Evolutionary conservation across 805 yeast genomes (phyloP), one percentile per base, ranked within the genome.

Genomic region (Wickerhamomyces bisporus): DNA sequence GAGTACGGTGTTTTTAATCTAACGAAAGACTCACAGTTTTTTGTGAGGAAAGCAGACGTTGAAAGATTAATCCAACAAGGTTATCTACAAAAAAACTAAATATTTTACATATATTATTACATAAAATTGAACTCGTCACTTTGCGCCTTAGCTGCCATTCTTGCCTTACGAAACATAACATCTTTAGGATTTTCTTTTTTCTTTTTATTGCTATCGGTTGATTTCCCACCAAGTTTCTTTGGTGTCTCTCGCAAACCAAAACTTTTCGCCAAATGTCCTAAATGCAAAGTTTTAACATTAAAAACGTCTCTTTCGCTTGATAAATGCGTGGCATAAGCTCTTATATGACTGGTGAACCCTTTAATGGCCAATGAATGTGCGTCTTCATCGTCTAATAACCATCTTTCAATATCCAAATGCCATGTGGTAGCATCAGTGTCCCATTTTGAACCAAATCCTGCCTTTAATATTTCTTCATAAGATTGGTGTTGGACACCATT

Each of bases 221-320:
- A 60, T 15, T 64, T 58, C 29, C 61, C 61, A 24, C 89, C 87
- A 55, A 84, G 68, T 49, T 75, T 77, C 66, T 84, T 87, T 21
- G 99, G 99, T 7, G 95, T 82, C 52, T 93, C 98, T 62, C 99
- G 78, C 37, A 93, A 67, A 3, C 91, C 99, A 61, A 94, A 94
- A 46, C 93, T 75, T 59, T 93, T 93, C 16, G 98, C 97, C 52
- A 94, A 66, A 66, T 93, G 99, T 21, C 99, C 99, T 48, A 94
- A 66, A 70, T 93, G 99, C 42, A 94, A 65, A 25, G 71, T 62
- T 50, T 84, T 84, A 24, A 93, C 81, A 55, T 86, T 88, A 69
- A 93, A 93, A 45, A 73, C 77, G 34, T 71, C 75, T 55, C 89
- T 76, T 60, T 93, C 98, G 2, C 78, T 52, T 0, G 89, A 68